Base-by-base conservation (phyloP, 2,329 filamentous ascomycete species). In the Diatrype stigma region DNA sequence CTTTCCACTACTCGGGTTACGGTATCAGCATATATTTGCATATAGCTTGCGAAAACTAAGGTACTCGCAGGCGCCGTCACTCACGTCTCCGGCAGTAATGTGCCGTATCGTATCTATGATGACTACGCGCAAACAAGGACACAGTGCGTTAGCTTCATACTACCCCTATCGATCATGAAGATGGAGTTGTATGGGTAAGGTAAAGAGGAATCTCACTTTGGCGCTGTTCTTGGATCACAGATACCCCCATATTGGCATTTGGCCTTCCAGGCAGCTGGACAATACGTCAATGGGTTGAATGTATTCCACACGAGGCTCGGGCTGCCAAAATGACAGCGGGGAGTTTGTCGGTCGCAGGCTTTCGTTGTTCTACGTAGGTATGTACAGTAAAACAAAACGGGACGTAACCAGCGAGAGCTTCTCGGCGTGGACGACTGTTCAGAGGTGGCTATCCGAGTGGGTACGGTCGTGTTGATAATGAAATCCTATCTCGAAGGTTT, bases 141-240 rank as follows among this genome's bases (percentile, higher is more conserved):
- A 21, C 49, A 37, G 50, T 45, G 49, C 52, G 54, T 60, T 51
- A 60, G 57, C 49, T 42, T 42, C 37, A 23, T 45, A 46, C n/a
- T 2, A 21, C 21, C 32, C 21, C 40, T 19, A 28, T 51, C 51
- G 40, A 28, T 19, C 17, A 45, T 37, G 7, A 44, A 42, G 49
- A 51, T 17, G 38, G 10, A 12, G 34, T 32, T 16, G 45, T 26
- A 46, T 26, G 49, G n/a, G n/a, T n/a, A n/a, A n/a, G n/a, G n/a
- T n/a, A n/a, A n/a, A 42, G 47, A 47, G 40, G 49, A 3, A 48
- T 63, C 81, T 70, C 72, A 90, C 87, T 78, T 58, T 89, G 85
- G 63, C 86, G 86, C 78, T 96, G 90, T 65, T 91, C 85, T 67
- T 91, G 85, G 66, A 96, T 87, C 63, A 92, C 82, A 58, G 91